A percentile compares a stretch with the other conserved stretches of the same genome.
Evolutionary conservation across 257 asterid genomes (phyloP).

Genomic region (Thymus quinquecostatus): DNA sequence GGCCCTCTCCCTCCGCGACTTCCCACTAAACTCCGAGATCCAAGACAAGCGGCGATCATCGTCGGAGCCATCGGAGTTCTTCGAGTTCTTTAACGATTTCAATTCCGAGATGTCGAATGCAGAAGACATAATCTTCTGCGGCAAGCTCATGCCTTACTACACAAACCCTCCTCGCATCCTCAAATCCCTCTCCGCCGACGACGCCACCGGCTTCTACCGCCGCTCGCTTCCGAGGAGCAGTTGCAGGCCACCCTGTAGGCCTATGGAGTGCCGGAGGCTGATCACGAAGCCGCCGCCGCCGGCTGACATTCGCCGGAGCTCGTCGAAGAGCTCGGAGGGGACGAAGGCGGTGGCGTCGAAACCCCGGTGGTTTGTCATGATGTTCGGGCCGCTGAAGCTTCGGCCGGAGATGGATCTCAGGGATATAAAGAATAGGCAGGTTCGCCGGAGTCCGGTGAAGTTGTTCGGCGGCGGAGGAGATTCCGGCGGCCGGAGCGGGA

Average conservation of each 20-base stretch:
- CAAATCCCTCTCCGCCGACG: slow-evolving; percentile 42
- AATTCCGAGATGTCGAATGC: slow-evolving; percentile 55
- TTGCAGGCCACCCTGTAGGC: slow-evolving; percentile 26
- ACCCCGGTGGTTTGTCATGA: slow-evolving; percentile 53
- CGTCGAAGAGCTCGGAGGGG: slow-evolving; percentile 33
- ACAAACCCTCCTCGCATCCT: slow-evolving; percentile 27
- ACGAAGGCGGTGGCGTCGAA: slow-evolving; percentile 17
- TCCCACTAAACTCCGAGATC: slow-evolving; percentile 27
- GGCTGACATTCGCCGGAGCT: slow-evolving; percentile 36
- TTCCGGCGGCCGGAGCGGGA: slow-evolving; percentile 29
- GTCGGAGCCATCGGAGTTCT: slow-evolving; percentile 59
- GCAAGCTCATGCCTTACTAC: slow-evolving; percentile 52
- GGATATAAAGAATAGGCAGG: slow-evolving; percentile 61
- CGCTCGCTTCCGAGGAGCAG: slow-evolving; percentile 15
- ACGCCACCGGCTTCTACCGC: slow-evolving; percentile 26
- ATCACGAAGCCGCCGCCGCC: neutral
- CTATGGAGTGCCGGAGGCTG: slow-evolving; percentile 34
- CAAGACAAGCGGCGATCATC: slow-evolving; percentile 40
- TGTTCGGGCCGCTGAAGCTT: slow-evolving; percentile 55
- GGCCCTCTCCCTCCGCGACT: slow-evolving; percentile 41
- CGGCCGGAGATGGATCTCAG: slow-evolving; percentile 61
- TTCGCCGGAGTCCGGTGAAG: slow-evolving; percentile 52
- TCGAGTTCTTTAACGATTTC: slow-evolving; percentile 57
- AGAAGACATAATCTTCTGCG: slow-evolving; percentile 65
- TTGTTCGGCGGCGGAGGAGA: slow-evolving; percentile 31